Conservation (phyloP, 2,329 filamentous ascomycete species). For the Aspergillus arachidicola region DNA sequence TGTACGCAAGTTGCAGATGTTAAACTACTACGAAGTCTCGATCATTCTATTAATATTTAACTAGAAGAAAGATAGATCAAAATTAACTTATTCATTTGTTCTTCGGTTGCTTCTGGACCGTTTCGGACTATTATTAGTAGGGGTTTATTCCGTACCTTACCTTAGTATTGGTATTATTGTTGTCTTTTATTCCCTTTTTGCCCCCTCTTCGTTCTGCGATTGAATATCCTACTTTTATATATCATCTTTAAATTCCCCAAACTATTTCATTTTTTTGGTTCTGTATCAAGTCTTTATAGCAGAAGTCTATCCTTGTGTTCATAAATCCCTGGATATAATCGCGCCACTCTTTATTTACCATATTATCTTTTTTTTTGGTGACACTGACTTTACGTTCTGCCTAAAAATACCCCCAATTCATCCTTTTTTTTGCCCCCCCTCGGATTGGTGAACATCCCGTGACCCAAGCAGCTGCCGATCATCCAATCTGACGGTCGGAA, state of each 20-base stretch:
- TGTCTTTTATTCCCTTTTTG: constrained; percentile 1
- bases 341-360: background rate
- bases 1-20: background rate
- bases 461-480: constrained; percentile 13
- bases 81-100: background rate
- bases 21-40: constrained; percentile 1
- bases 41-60: constrained; percentile 2
- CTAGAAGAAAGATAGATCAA: background rate
- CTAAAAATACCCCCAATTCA: background rate
- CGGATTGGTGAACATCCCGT: constrained; percentile 13
- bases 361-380: background rate
- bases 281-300: background rate
- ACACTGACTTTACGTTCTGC: background rate
- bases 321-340: background rate
- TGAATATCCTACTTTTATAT: background rate
- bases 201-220: background rate
- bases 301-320: background rate
- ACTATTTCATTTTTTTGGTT: background rate
- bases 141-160: constrained; percentile 1
- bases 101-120: background rate
- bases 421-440: background rate
- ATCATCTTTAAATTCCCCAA: background rate
- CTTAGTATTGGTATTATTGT: constrained; percentile 6
- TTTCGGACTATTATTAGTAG: background rate
- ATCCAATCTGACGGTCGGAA: constrained; percentile 14